phyloP scores from a whole-genome alignment of 1,139 yeast species.

The Suzukiozyma palmioleophila region DNA sequence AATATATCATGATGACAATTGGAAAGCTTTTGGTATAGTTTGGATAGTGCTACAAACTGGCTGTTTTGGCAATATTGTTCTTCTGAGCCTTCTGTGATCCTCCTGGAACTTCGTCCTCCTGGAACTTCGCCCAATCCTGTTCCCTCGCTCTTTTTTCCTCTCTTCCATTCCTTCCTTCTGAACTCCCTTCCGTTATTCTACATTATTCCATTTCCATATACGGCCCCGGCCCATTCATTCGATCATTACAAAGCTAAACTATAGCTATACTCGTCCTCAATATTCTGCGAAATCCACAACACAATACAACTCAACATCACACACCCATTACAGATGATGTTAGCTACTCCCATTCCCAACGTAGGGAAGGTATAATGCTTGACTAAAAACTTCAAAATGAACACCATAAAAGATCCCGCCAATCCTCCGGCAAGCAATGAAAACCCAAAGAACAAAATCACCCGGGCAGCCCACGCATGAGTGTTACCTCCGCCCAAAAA shows the following conservation, averaged over 20 bases:
- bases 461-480: conserved; percentile 91
- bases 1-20: too few species aligned
- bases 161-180: too few species aligned
- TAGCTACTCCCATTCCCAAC: conserved; percentile 89
- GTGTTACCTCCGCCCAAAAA: conserved; percentile 46
- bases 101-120: too few species aligned
- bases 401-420: conserved; percentile 86
- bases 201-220: too few species aligned
- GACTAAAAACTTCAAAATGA: conserved; percentile 77
- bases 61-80: too few species aligned
- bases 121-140: too few species aligned
- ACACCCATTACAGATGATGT: conserved; percentile 74
- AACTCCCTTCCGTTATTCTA: too few species aligned
- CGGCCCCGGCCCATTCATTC: background rate
- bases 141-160: too few species aligned
- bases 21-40: too few species aligned
- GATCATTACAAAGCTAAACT: conserved; percentile 66
- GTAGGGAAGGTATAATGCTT: conserved; percentile 83
- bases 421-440: conserved; percentile 91
- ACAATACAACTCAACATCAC: conserved; percentile 85
- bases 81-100: too few species aligned
- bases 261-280: conserved; percentile 93
- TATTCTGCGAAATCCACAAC: conserved; percentile 90
- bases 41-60: too few species aligned
- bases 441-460: conserved; percentile 85